These are phyloP conservation scores for Centrapalus pauciflorus DNA, from an alignment of 129 eudicot species.

Conservation along the genomic window DNA sequence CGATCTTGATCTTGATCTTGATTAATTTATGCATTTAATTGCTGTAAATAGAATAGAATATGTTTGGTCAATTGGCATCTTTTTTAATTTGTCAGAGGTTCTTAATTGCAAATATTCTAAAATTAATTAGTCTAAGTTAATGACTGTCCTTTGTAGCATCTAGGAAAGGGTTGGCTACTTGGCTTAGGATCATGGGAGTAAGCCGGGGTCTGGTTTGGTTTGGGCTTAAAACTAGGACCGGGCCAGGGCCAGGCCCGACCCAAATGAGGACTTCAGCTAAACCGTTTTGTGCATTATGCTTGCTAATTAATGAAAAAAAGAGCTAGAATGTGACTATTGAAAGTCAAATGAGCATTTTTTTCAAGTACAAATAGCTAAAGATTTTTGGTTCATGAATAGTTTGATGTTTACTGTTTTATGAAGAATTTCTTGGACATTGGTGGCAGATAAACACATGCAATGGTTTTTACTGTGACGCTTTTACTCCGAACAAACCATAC, in stretches of 20 bases:
- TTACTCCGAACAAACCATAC: constrained; percentile 36
- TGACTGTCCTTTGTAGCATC: constrained; percentile 11
- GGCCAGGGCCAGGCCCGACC: not conserved
- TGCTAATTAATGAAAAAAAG: too few species aligned
- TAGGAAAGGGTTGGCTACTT: constrained; percentile 8
- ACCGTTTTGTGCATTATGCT: not conserved
- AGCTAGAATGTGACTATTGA: not conserved
- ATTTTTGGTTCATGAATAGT: not conserved
- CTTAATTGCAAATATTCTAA: not conserved
- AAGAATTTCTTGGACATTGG: not conserved
- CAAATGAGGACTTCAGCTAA: not conserved
- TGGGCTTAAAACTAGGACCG: not conserved
- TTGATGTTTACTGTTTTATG: not conserved
- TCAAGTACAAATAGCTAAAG: too few species aligned
- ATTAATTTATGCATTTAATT: not conserved
- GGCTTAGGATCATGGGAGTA: not conserved
- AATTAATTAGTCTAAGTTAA: not conserved
- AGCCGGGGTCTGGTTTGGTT: not conserved
- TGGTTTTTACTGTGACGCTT: constrained; percentile 41
- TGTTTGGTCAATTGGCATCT: constrained; percentile 18
- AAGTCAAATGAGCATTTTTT: not conserved
- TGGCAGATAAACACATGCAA: constrained; percentile 47
- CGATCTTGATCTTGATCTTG: not conserved
- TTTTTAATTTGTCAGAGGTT: constrained; percentile 19
- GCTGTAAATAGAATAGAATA: constrained; percentile 12